Evolutionary conservation across 345 rosid species (phyloP), one percentile per base, ranked within the genome.

Genomic region (Noccaea bulbosa): DNA sequence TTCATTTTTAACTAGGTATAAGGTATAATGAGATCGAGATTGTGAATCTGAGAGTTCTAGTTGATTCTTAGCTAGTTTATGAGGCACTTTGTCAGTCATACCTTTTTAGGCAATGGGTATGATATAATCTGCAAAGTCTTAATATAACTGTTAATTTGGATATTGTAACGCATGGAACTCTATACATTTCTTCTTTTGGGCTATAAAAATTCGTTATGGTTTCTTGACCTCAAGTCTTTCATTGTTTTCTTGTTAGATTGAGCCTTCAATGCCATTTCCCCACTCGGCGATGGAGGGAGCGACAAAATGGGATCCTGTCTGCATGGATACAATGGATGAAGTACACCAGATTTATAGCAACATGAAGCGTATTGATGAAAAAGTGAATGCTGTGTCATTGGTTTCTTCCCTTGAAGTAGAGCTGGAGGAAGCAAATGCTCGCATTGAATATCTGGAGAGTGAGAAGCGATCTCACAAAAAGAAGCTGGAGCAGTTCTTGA

Each of bases 231-330:
- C n/a, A 41, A 22, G 45, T 33, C 11, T 16, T 49, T 8, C 35
- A 40, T 49, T 71, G 8, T 14, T 68, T 71, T 61, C 35, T 55
- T 78, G 66, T 57, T 70, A 91, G 97, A 76, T 81, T 6, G 90
- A 86, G 69, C 89, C 96, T 61, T 80, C 89, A 17, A 84, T 85
- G 62, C 92, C 84, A 81, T 82, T 83, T 78, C 77, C 92, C 45
- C 85, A 82, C 73, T 81, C 84, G 30, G 93, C 88, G 2, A 87
- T 92, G 96, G 98, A 92, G 73, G 87, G 98, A 6, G 86, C 87
- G n/a, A 89, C 98, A 22, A 92, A 89, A 78, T 92, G 98, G 98
- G 89, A 89, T 61, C 92, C 94, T 27, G 84, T 85, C 74, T 81
- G 81, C 73, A 69, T 82, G 63, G 86, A 79, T 62, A 70, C 85